These are phyloP conservation scores for Colletotrichum coccodes DNA, from an alignment of 2,329 filamentous ascomycete species.

Conservation along the genomic window DNA sequence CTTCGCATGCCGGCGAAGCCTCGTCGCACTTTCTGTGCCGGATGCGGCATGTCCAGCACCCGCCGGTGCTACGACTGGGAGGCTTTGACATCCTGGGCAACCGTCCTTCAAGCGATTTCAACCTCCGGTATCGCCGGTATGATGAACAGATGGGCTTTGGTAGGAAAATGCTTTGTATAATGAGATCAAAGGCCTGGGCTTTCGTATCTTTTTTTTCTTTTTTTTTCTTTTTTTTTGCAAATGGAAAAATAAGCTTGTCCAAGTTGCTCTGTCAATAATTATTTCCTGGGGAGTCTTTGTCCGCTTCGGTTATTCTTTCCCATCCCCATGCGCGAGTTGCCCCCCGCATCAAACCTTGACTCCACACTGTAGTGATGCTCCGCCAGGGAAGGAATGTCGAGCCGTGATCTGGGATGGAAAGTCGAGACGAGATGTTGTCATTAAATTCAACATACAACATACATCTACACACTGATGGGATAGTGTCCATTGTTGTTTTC, in stretches of 20 bases:
- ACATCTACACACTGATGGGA: too few species aligned
- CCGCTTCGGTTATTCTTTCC: neutral
- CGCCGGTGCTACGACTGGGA: conserved; percentile 32
- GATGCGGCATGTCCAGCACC: conserved; percentile 43
- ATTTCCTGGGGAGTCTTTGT: neutral
- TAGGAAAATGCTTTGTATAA: neutral
- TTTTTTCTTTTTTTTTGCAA: too few species aligned
- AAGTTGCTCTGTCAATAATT: neutral
- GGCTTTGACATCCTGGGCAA: conserved; percentile 8
- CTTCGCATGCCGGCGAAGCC: conserved; percentile 35
- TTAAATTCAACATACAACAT: neutral
- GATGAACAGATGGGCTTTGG: too few species aligned
- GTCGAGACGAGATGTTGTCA: conserved; percentile 6
- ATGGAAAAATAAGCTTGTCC: neutral
- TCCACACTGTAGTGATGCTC: neutral
- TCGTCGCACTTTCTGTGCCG: conserved; percentile 43
- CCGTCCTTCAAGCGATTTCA: neutral
- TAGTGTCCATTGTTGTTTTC: too few species aligned
- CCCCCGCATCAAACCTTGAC: neutral
- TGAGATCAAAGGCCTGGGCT: neutral
- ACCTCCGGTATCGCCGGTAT: neutral
- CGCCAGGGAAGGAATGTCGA: conserved; percentile 12
- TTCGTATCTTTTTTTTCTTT: neutral
- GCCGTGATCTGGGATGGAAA: conserved; percentile 5
- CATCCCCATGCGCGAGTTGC: neutral